Evolutionary conservation across 1,284 basidiomycete genomes (phyloP), one percentile per base, ranked within the genome.

Genomic region (Sanguinoderma infundibulare): DNA sequence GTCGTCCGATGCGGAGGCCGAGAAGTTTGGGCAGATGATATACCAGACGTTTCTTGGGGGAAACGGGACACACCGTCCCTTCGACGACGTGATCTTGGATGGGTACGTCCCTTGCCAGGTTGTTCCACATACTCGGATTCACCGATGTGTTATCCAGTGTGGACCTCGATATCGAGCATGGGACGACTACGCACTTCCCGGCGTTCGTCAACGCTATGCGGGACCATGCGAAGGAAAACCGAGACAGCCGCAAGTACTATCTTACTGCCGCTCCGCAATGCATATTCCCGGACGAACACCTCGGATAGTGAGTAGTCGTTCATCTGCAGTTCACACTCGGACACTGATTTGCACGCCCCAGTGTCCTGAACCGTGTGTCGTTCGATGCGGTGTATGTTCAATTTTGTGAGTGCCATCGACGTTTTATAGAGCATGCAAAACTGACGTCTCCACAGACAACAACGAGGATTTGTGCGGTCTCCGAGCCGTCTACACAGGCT

Each of bases 41-140:
- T 90, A 88, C 87, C 78, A 90, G 68, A 60, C 85, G 12, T 89
- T 90, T 75, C 77, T 90, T 15, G 87, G 86, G 14, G 87, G 85
- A 3, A 77, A 79, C 2, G 83, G 80, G 64, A 73, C 73, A 20
- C 80, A 79, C 2, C 76, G 88, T 57, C 88, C 88, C 0, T 90
- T 89, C 65, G 87, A 87, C 10, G 69, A 74, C 49, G 87, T 84
- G 1, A 81, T 88, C 8, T 77, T 90, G 14, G 88, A 90, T 62
- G 88, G 87, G 86, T 87, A 64, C 24, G 79, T 73, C 15, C 15
- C 15, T 2, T 1, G 22, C 10, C 8, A 22, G 4, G 3, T 9
- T 15, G 7, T 26, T 28, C 28, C 14, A 17, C 26, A n/a, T 7
- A 15, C 6, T 47, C 14, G 8, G 24, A 10, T 0, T 14, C 28